Evolutionary conservation across 805 yeast genomes (phyloP).

Genomic region (Kuraishia cidri): DNA sequence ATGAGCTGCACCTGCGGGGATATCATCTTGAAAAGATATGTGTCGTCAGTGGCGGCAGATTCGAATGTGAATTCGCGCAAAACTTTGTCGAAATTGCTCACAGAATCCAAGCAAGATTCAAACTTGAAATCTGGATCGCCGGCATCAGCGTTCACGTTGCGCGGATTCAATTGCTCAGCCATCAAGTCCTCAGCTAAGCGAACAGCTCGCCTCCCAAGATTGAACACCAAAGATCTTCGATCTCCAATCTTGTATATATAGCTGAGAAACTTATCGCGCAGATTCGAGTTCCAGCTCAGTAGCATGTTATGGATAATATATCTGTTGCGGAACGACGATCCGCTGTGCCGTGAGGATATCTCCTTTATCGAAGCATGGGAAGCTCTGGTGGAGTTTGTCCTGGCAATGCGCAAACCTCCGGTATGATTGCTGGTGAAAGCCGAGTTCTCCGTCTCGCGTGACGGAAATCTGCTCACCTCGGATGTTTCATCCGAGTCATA

Average conservation of each 20-base stretch:
- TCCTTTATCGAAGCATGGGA: not conserved
- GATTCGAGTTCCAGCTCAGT: slow-evolving; percentile 68
- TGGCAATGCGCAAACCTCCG: not conserved
- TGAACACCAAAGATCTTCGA: slow-evolving; percentile 31
- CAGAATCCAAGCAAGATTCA: slow-evolving; percentile 12
- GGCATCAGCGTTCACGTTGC: not conserved
- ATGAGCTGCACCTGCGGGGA: slow-evolving; percentile 79
- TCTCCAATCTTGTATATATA: slow-evolving; percentile 43
- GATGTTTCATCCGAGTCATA: slow-evolving; percentile 1
- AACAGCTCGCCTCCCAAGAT: slow-evolving; percentile 39
- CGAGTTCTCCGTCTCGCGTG: not conserved
- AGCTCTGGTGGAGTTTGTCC: not conserved
- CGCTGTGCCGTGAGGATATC: not conserved
- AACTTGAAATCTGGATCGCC: slow-evolving; percentile 6
- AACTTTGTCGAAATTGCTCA: slow-evolving; percentile 43
- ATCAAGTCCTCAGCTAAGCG: slow-evolving; percentile 20
- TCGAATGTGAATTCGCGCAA: slow-evolving; percentile 23
- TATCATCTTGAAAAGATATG: slow-evolving; percentile 57
- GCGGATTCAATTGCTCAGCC: not conserved
- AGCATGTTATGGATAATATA: slow-evolving; percentile 68
- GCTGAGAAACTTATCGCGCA: slow-evolving; percentile 53
- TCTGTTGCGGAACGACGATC: slow-evolving; percentile 45
- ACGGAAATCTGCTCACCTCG: not conserved
- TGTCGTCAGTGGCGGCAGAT: slow-evolving; percentile 15
- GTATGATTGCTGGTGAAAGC: too few species aligned